Evolutionary conservation across 164 flowering plant species (phyloP).

Genomic region (Piper betle): DNA sequence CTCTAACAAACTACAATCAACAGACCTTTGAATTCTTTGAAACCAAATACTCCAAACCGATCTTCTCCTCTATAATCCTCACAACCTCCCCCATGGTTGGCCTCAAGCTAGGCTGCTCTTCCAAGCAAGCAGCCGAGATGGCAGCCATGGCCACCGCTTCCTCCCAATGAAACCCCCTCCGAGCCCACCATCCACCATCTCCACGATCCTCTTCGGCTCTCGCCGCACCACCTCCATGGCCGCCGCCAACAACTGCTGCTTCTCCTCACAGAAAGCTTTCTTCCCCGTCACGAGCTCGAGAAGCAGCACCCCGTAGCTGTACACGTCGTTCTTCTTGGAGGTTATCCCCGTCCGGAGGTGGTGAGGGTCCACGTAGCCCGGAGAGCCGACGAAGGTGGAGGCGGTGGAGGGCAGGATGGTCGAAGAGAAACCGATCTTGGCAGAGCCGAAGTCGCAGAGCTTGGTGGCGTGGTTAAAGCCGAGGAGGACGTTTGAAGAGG

Average conservation of each 20-base stretch:
- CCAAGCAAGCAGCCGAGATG: constrained; percentile 31
- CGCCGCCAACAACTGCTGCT: constrained; percentile 25
- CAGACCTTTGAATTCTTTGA: no score
- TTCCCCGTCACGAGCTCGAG: constrained; percentile 58
- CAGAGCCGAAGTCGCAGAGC: constrained; percentile 74
- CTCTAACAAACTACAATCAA: no score
- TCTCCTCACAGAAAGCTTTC: constrained; percentile 41
- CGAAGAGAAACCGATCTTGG: constrained; percentile 58
- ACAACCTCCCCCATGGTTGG: constrained; percentile 44
- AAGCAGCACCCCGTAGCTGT: constrained; percentile 58
- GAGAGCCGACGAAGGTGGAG: constrained; percentile 46
- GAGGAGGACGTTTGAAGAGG: constrained; percentile 58
- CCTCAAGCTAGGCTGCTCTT: constrained; percentile 32
- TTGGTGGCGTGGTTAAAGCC: constrained; percentile 41
- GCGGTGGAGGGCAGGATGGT: constrained; percentile 17
- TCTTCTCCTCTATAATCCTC: constrained; percentile 17
- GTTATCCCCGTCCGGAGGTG: constrained; percentile 60
- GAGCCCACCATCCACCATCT: constrained; percentile 43
- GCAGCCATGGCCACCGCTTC: constrained; percentile 29
- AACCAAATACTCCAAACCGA: not conserved
- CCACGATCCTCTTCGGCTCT: constrained; percentile 18
- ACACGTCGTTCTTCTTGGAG: constrained; percentile 70
- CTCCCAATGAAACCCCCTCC: constrained; percentile 20
- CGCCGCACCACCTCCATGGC: constrained; percentile 13
- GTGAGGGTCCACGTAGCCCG: constrained; percentile 70